These are phyloP conservation scores for Teratosphaeria viscida DNA, from an alignment of 2,329 filamentous ascomycete genomes.

Conservation along the genomic window DNA sequence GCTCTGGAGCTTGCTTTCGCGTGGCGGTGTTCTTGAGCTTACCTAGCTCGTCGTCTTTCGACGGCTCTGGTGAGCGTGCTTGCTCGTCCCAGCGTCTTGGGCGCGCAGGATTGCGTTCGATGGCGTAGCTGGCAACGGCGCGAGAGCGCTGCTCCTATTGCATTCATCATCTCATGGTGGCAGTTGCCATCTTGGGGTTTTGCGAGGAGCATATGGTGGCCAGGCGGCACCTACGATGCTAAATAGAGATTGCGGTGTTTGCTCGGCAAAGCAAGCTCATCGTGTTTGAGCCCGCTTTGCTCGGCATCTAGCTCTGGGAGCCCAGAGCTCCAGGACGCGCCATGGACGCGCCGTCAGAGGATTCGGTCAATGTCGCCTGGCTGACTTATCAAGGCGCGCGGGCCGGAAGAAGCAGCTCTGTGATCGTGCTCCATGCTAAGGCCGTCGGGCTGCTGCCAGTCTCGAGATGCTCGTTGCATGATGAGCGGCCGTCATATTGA, in stretches of 20 bases:
- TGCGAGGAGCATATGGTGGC: background rate
- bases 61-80: background rate
- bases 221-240: too few species aligned
- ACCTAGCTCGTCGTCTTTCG: background rate
- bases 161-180: too few species aligned
- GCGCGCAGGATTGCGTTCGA: background rate
- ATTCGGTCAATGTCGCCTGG: background rate
- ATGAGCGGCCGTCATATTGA: background rate
- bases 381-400: background rate
- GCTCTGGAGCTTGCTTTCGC: background rate
- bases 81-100: background rate
- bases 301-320: background rate
- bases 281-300: background rate
- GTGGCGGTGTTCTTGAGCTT: background rate
- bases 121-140: too few species aligned
- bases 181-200: background rate
- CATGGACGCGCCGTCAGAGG: background rate
- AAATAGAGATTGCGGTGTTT: background rate
- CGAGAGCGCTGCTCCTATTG: too few species aligned
- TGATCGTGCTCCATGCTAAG: background rate
- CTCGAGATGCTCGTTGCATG: background rate
- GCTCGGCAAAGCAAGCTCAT: background rate
- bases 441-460: background rate
- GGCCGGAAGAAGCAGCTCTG: too few species aligned
- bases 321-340: background rate